Conservation (phyloP, 495 filamentous ascomycete genomes). For the Niebla homalea region DNA sequence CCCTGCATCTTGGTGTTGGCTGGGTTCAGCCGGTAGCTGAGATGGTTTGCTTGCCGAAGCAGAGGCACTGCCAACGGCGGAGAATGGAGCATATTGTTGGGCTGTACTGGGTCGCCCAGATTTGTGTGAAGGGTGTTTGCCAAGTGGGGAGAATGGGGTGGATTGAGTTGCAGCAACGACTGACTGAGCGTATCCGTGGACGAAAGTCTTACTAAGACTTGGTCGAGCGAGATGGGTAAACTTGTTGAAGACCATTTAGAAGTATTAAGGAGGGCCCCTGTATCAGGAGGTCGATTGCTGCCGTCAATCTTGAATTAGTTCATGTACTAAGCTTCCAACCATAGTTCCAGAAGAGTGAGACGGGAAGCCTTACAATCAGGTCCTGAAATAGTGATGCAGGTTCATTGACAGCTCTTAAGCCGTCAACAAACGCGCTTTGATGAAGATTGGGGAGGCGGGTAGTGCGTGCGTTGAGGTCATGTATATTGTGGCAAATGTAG, state of each 20-base stretch:
- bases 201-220: conserved; percentile 89
- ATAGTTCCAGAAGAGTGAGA: too few relatives aligned
- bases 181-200: conserved; percentile 94
- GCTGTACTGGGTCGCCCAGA: conserved; percentile 46
- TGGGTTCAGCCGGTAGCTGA: conserved; percentile 9
- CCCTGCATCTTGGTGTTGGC: conserved; percentile 37
- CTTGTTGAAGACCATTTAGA: conserved; percentile 74
- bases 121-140: conserved; percentile 36
- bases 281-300: too few relatives aligned
- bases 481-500: too few relatives aligned
- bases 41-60: conserved; percentile 27
- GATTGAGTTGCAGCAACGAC: conserved; percentile 90
- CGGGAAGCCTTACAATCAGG: too few relatives aligned
- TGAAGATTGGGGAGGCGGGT: too few relatives aligned
- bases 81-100: conserved; percentile 67
- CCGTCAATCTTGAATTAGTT: too few relatives aligned
- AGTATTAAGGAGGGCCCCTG: conserved; percentile 20
- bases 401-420: conserved; percentile 53
- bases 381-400: conserved; percentile 33
- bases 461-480: too few relatives aligned
- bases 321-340: too few relatives aligned
- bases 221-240: conserved; percentile 89
- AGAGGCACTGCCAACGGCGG: conserved; percentile 36
- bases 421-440: conserved; percentile 42
- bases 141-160: conserved; percentile 42